Percentiles rank a stretch among this genome's conserved stretches.
phyloP scores from a whole-genome alignment of 345 rosid species.

The Eucalyptus marginata region DNA sequence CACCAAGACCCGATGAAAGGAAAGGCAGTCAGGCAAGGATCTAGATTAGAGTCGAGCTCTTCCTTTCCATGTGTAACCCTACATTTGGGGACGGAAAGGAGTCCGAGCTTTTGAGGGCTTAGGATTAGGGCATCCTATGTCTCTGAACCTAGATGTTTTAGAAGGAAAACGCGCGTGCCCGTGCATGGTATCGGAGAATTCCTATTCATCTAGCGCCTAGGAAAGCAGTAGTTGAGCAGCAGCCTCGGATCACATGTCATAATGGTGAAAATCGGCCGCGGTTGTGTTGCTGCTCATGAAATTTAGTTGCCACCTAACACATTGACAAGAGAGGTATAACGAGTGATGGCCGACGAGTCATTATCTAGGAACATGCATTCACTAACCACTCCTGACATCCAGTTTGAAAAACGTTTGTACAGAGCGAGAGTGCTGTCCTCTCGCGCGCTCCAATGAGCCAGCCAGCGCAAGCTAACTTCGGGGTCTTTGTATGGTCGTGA shows the following conservation, averaged over 20 bases:
- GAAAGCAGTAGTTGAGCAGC: background rate
- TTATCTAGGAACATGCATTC: background rate
- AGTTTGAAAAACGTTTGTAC: background rate
- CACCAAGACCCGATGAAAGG: background rate
- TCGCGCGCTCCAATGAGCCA: background rate
- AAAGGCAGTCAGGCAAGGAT: background rate
- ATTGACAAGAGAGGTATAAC: background rate
- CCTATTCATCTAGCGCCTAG: background rate
- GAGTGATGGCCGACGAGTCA: background rate
- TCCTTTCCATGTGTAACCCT: background rate
- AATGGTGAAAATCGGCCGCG: background rate
- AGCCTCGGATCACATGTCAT: background rate
- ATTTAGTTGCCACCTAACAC: background rate
- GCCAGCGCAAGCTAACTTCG: background rate
- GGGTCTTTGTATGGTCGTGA: background rate
- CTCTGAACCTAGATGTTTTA: background rate
- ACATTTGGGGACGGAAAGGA: background rate
- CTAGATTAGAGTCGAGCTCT: background rate
- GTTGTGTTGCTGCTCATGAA: background rate
- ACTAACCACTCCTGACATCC: background rate
- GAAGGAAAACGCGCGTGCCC: background rate
- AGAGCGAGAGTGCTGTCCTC: background rate
- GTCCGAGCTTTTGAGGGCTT: background rate
- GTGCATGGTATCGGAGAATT: background rate
- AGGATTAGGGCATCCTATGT: background rate